phyloP scores from a whole-genome alignment of 768 basidiomycete species.

The Psilocybe tampanensis region DNA sequence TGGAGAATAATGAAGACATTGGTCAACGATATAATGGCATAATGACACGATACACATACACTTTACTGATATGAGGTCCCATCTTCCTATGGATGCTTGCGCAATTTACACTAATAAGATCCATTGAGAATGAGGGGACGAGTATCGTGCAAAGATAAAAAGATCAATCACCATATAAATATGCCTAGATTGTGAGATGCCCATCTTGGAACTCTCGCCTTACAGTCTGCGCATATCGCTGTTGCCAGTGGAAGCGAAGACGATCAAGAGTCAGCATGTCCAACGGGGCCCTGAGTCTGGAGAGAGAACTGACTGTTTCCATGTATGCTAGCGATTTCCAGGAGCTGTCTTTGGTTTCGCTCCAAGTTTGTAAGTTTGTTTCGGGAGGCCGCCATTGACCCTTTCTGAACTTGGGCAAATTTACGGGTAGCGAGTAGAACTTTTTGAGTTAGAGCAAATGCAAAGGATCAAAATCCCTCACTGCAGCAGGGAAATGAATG shows the following conservation, averaged over 20 bases:
- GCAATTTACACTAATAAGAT: constrained; percentile 73
- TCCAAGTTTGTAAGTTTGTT: constrained; percentile 68
- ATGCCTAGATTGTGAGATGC: constrained; percentile 87
- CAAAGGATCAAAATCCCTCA: no score
- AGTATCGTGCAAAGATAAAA: background rate
- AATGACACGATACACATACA: constrained; percentile 54
- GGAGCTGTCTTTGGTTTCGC: constrained; percentile 63
- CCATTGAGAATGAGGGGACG: constrained; percentile 1
- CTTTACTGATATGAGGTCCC: constrained; percentile 91
- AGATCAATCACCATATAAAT: constrained; percentile 71
- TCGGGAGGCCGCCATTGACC: constrained; percentile 33
- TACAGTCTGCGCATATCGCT: constrained; percentile 95
- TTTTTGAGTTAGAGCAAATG: background rate
- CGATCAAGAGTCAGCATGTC: background rate
- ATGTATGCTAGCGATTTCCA: constrained; percentile 69
- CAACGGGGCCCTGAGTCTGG: constrained; percentile 1
- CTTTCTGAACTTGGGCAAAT: background rate
- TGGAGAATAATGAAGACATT: constrained; percentile 27
- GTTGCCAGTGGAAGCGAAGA: constrained; percentile 1
- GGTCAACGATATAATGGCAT: no score
- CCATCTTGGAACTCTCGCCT: constrained; percentile 86
- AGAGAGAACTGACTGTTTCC: constrained; percentile 72
- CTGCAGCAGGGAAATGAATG: no score
- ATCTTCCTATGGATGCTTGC: constrained; percentile 94
- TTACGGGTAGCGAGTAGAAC: background rate